Base-by-base conservation (phyloP, 2,329 filamentous ascomycete genomes). In the Thelonectria blattea region DNA sequence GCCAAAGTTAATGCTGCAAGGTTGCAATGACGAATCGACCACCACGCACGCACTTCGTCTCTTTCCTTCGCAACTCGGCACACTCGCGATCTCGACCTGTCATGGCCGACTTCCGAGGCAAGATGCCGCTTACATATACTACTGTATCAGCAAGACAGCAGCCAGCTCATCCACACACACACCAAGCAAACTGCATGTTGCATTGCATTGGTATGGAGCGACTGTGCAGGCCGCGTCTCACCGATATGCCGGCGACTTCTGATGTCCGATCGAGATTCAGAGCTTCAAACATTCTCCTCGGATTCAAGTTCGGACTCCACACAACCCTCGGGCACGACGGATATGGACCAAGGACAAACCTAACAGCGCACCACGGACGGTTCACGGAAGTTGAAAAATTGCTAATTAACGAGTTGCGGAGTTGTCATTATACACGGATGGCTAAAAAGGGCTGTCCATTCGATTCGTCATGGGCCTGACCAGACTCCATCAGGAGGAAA, bases 291-390 rank as follows among this genome's bases (percentile, higher is more conserved):
- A 47, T 27, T 22, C 43, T 14, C 11, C 14, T 24, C n/a, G 10
- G 20, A 46, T 5, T 7, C 18, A 27, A 11, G 34, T 30, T 30
- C 17, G 20, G 41, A 52, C 57, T 51, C 57, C 58, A 60, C 58
- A 48, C 58, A 42, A 15, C 52, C 48, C 32, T 52, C 48, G 43
- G 47, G n/a, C 17, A 42, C 22, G 32, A 24, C 34, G 11, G 47
- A 20, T 41, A 46, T 47, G 47, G 41, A 34, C 52, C 52, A 56
- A 60, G 42, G 18, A 49, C 15, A 11, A 49, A 20, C 43, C 53
- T 39, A 42, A 24, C 46, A 37, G 30, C 30, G 20, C 12, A 34
- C 32, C 52, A 27, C 41, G 12, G 20, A 32, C 47, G 30, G 27
- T 15, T 18, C 15, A 37, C 39, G 32, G 41, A 32, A 18, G n/a